These are phyloP conservation scores for Epichloe typhina DNA, from an alignment of 2,329 filamentous ascomycete genomes.

Conservation along the genomic window DNA sequence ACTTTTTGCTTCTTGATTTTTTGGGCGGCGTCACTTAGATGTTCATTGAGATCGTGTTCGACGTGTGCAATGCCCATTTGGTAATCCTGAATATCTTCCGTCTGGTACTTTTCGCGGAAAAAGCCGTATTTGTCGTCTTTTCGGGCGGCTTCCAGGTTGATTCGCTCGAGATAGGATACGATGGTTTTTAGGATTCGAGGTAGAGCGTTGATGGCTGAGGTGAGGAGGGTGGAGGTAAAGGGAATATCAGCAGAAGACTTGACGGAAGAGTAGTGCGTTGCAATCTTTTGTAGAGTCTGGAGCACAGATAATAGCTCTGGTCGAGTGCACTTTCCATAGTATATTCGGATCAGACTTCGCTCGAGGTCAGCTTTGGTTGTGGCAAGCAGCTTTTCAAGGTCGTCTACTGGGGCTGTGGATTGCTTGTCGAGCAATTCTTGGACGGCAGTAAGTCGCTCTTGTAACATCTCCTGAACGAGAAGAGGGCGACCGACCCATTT, in stretches of 20 bases:
- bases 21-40: constrained; percentile 56
- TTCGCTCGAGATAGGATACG: constrained; percentile 63
- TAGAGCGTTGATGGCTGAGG: constrained; percentile 58
- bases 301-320: constrained; percentile 77
- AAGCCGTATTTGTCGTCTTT: constrained; percentile 89
- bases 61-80: constrained; percentile 86
- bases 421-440: constrained; percentile 67
- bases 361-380: constrained; percentile 74
- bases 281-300: constrained; percentile 72
- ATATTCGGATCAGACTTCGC: constrained; percentile 85
- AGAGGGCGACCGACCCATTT: constrained; percentile 93
- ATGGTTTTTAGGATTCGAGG: constrained; percentile 66
- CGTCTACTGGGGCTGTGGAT: constrained; percentile 55
- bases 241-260: constrained; percentile 52
- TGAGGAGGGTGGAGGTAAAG: constrained; percentile 59
- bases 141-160: constrained; percentile 72
- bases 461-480: constrained; percentile 59
- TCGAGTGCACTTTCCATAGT: constrained; percentile 90
- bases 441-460: constrained; percentile 71
- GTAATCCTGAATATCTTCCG: constrained; percentile 75
- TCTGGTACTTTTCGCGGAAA: constrained; percentile 78
- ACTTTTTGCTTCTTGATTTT: constrained; percentile 59
- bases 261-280: constrained; percentile 59
- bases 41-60: constrained; percentile 73
- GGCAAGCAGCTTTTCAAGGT: constrained; percentile 56